phyloP scores from a whole-genome alignment of 805 yeast species.

The Yarrowia sp. region DNA sequence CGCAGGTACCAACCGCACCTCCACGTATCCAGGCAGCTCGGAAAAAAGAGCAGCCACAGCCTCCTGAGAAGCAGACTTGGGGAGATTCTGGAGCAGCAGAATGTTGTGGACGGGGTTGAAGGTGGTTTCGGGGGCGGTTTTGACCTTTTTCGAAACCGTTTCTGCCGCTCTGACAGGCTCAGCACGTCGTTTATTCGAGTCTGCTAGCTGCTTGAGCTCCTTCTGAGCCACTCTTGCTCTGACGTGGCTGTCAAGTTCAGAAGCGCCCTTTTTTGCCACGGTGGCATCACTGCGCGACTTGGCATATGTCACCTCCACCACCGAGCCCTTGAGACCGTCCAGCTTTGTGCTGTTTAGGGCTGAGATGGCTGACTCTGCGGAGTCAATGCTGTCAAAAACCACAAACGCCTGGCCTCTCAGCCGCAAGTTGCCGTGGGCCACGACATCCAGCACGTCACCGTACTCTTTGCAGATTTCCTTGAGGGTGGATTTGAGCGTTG shows the following conservation, averaged over 20 bases:
- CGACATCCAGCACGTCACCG: conserved; percentile 50
- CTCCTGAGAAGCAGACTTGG: conserved; percentile 43
- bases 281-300: conserved; percentile 47
- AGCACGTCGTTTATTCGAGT: neutral
- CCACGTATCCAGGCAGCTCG: conserved; percentile 56
- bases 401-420: conserved; percentile 83
- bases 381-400: conserved; percentile 45
- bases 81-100: conserved; percentile 63
- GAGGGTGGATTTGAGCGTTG: conserved; percentile 48
- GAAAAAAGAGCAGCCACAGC: conserved; percentile 49
- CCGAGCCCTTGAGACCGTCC: conserved; percentile 45
- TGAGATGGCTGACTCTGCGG: conserved; percentile 48
- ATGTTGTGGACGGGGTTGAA: conserved; percentile 64
- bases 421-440: conserved; percentile 57
- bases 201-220: conserved; percentile 28
- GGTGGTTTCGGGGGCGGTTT: conserved; percentile 26
- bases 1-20: conserved; percentile 61
- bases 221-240: conserved; percentile 31
- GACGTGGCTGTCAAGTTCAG: conserved; percentile 31
- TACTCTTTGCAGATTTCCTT: conserved; percentile 43
- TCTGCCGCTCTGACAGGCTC: neutral
- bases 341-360: conserved; percentile 38
- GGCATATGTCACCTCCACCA: conserved; percentile 49
- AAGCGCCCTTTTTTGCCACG: conserved; percentile 41
- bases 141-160: neutral